Percentiles rank a stretch among this genome's conserved stretches.
These are phyloP conservation scores for Ceratobasidium sp. DNA, from an alignment of 1,284 basidiomycete species.

Conservation along the genomic window DNA sequence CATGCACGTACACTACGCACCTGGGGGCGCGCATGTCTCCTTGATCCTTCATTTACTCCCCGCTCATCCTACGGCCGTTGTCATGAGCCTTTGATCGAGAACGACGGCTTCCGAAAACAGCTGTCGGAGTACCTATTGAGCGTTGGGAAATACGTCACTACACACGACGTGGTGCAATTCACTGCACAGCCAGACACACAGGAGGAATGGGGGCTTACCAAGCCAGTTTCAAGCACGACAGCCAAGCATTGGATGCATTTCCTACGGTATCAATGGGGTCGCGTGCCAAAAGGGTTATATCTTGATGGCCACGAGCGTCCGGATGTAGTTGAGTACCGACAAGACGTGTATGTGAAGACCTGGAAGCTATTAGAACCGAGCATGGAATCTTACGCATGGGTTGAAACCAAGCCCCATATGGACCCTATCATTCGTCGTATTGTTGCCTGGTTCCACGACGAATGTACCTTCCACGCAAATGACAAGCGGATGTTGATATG, in stretches of 20 bases:
- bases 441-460: slow-evolving; percentile 18
- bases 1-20: slow-evolving; percentile 6
- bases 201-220: slow-evolving; percentile 6
- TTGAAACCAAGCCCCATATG: neutral
- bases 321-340: neutral
- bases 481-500: neutral
- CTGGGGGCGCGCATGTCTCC: slow-evolving; percentile 4
- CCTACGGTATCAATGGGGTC: slow-evolving; percentile 21
- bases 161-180: slow-evolving; percentile 32
- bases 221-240: slow-evolving; percentile 38
- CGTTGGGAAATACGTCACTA: slow-evolving; percentile 43
- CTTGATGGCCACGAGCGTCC: slow-evolving; percentile 43
- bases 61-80: neutral
- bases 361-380: neutral
- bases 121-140: neutral
- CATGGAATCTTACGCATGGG: neutral
- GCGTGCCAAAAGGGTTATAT: slow-evolving; percentile 40
- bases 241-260: slow-evolving; percentile 26
- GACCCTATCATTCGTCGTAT: neutral
- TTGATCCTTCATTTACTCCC: neutral
- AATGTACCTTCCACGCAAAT: slow-evolving; percentile 1
- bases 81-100: neutral
- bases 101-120: neutral
- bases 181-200: slow-evolving; percentile 6
- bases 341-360: neutral